Percentiles rank a stretch among this genome's conserved stretches.
These are phyloP conservation scores for Takashimella tepidaria DNA, from an alignment of 1,284 basidiomycete species.

Conservation along the genomic window DNA sequence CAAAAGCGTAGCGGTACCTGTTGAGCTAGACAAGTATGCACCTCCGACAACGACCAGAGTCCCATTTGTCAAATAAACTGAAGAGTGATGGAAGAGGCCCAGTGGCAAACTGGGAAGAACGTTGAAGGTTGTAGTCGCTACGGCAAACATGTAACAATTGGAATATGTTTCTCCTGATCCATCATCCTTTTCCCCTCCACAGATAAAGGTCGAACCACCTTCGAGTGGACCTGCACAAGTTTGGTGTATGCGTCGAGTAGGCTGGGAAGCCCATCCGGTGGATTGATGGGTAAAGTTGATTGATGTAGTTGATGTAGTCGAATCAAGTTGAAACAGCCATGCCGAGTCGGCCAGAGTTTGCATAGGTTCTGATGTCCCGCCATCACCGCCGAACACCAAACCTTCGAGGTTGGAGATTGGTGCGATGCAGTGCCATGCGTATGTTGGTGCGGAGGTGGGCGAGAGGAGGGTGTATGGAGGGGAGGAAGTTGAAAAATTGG, in stretches of 20 bases:
- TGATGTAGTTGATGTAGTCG: constrained; percentile 11
- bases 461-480: constrained; percentile 54
- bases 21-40: constrained; percentile 52
- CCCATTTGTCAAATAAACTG: constrained; percentile 62
- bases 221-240: constrained; percentile 53
- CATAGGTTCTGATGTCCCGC: constrained; percentile 57
- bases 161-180: constrained; percentile 61
- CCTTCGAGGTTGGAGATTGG: constrained; percentile 54
- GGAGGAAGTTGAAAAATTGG: constrained; percentile 55
- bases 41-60: constrained; percentile 72
- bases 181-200: constrained; percentile 71
- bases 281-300: constrained; percentile 46
- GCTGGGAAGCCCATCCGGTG: constrained; percentile 60
- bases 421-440: constrained; percentile 76
- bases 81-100: constrained; percentile 64
- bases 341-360: constrained; percentile 60
- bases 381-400: constrained; percentile 69
- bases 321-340: constrained; percentile 50
- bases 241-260: constrained; percentile 67
- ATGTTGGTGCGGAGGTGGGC: constrained; percentile 54
- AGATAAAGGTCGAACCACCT: constrained; percentile 56
- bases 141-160: constrained; percentile 62
- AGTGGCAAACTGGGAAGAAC: constrained; percentile 59
- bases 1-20: constrained; percentile 46
- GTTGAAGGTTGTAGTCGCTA: constrained; percentile 52